phyloP scores from a whole-genome alignment of 2,329 filamentous ascomycete genomes.

The Emericellopsis atlantica region DNA sequence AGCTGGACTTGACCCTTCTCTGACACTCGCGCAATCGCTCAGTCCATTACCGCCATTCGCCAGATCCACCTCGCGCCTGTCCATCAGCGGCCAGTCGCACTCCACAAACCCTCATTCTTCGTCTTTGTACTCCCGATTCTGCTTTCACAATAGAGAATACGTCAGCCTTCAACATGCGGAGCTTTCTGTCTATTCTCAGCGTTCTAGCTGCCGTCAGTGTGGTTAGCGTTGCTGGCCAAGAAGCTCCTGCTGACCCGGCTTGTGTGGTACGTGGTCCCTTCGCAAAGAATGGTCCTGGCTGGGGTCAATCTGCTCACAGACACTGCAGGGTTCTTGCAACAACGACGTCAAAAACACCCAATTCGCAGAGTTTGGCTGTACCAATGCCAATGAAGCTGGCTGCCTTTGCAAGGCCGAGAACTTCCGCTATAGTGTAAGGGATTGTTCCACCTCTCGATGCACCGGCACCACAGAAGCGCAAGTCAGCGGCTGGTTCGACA shows the following conservation, averaged over 20 bases:
- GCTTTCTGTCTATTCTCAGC: conserved; percentile 11
- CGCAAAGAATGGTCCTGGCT: too few relatives aligned
- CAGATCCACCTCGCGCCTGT: too few relatives aligned
- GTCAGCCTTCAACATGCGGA: conserved; percentile 7
- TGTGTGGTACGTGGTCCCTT: conserved; percentile 17
- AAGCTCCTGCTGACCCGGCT: conserved; percentile 1
- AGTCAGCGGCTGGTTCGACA: conserved; percentile 4
- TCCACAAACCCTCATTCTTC: too few relatives aligned
- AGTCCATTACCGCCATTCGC: too few relatives aligned
- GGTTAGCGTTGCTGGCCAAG: conserved; percentile 11
- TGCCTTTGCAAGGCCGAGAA: conserved; percentile 26
- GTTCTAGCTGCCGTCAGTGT: conserved; percentile 14
- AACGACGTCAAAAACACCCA: conserved; percentile 6
- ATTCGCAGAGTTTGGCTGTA: conserved; percentile 4
- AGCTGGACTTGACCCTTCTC: too few relatives aligned
- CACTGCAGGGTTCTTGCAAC: not conserved
- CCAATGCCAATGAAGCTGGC: conserved; percentile 4
- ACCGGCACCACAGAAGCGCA: conserved; percentile 9
- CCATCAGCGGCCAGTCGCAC: too few relatives aligned
- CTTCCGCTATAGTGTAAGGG: conserved; percentile 22
- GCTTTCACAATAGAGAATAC: too few relatives aligned
- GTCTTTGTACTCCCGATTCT: too few relatives aligned
- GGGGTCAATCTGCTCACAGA: too few relatives aligned
- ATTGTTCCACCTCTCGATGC: conserved; percentile 22
- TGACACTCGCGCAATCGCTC: too few relatives aligned